Evolutionary conservation across 2,329 filamentous ascomycete genomes (phyloP), one percentile per base, ranked within the genome.

Genomic region (Alternaria panax): DNA sequence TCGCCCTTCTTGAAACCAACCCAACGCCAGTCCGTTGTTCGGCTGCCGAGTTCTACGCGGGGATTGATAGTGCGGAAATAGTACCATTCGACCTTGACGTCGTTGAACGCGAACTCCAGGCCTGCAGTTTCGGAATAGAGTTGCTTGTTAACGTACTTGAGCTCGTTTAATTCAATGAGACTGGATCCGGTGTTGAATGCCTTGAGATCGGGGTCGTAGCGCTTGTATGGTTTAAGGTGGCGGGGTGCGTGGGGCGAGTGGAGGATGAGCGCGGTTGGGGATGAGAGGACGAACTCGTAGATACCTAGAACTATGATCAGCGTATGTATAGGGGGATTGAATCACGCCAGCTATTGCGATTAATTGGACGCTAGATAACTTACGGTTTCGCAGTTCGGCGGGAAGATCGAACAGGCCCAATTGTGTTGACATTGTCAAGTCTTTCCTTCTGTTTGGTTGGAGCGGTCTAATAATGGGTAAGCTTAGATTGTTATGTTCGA

Each of bases 61-160:
- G 11, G 16, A 4, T 9, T 1, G 3, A 7, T 36, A 7, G 25
- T 25, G 16, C 24, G n/a, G 16, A 27, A 27, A 36, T 28, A 16
- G 4, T 16, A 22, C 25, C 9, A 45, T 14, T 28, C 27, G 18
- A 45, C 14, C n/a, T 45, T 28, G 53, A 57, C 36, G 36, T 25
- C 30, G 42, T 54, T 47, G 41, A 27, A 54, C 22, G 22, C 36
- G 41, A 42, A 27, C 20, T 52, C 38, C n/a, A 52, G 12, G 16
- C 25, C 38, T n/a, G 50, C 38, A 14, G 50, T 52, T 25, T 52
- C 50, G 20, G 18, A 18, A 22, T 52, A 52, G 14, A 52, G 36
- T 30, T 52, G 50, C 25, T 30, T 52, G n/a, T 43, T 52, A 9
- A 34, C 50, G 27, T 30, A 52, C 12, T 32, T 42, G 18, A 43